A percentile compares a stretch with the other conserved stretches of the same genome.
These are phyloP conservation scores for Coemansia sp. DNA, from an alignment of 192 early-diverging fungal species.

Conservation along the genomic window DNA sequence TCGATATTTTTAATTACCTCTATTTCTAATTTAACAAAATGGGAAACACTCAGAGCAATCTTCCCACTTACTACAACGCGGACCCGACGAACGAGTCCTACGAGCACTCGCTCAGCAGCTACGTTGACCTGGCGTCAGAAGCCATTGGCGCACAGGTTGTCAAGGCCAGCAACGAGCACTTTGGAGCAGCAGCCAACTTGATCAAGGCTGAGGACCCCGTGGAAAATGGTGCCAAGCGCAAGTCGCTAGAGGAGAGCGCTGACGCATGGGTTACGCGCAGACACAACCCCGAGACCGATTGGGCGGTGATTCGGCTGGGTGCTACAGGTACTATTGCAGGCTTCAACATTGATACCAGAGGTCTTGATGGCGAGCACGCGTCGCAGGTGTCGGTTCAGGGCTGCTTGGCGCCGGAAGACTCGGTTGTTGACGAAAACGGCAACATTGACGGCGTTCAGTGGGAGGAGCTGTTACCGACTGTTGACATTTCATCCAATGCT, in stretches of 20 bases:
- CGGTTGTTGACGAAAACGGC: constrained; percentile 30
- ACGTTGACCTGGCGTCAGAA: constrained; percentile 64
- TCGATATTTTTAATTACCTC: no score
- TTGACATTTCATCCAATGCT: constrained; percentile 60
- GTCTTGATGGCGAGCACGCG: constrained; percentile 87
- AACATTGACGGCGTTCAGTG: constrained; percentile 52
- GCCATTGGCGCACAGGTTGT: constrained; percentile 68
- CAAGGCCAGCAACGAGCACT: constrained; percentile 83
- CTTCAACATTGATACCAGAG: constrained; percentile 84
- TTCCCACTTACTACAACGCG: constrained; percentile 51
- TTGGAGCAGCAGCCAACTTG: constrained; percentile 74
- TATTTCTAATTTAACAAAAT: constrained; percentile 14
- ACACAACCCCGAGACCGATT: constrained; percentile 82
- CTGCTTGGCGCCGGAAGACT: constrained; percentile 26
- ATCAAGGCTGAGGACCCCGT: constrained; percentile 48
- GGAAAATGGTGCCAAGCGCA: background rate
- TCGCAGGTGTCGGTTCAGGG: constrained; percentile 80
- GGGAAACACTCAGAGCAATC: constrained; percentile 50
- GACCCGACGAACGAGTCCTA: constrained; percentile 47
- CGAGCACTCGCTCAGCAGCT: constrained; percentile 39
- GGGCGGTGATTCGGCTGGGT: constrained; percentile 81
- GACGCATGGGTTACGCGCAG: constrained; percentile 94
- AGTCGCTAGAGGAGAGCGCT: constrained; percentile 2
- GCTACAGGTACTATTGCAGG: constrained; percentile 74
- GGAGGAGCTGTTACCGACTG: constrained; percentile 65